These are phyloP conservation scores for Pycnococcus provasolii DNA, from an alignment of 139 green algal species.

Conservation along the genomic window DNA sequence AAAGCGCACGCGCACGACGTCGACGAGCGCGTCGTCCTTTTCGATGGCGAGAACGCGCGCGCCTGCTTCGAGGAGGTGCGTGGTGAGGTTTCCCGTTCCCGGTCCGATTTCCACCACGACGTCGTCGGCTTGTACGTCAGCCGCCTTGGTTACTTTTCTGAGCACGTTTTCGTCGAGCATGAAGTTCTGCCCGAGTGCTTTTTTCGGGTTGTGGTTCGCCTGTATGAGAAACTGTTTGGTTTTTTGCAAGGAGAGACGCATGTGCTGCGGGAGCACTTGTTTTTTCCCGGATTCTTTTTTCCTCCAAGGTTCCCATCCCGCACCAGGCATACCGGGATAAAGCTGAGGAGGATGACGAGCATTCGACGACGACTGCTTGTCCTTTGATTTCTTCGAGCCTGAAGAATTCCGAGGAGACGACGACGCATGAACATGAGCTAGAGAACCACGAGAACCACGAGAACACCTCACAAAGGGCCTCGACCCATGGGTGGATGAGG, in stretches of 20 bases:
- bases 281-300: no score
- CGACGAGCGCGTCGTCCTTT: conserved; percentile 56
- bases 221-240: neutral
- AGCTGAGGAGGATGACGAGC: no score
- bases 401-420: no score
- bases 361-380: no score
- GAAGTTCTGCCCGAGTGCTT: conserved; percentile 73
- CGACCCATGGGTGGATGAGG: no score
- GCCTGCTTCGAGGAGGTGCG: conserved; percentile 55
- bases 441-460: no score
- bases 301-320: no score
- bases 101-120: conserved; percentile 77
- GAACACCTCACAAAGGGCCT: no score
- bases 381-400: no score
- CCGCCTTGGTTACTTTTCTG: conserved; percentile 46
- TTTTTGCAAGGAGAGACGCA: neutral
- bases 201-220: conserved; percentile 1
- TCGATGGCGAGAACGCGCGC: conserved; percentile 72
- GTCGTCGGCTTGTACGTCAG: conserved; percentile 51
- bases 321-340: no score
- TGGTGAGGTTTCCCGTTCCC: conserved; percentile 78
- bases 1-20: no score
- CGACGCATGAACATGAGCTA: no score
- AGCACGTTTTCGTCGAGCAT: conserved; percentile 67
- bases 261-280: neutral